Percentiles rank a stretch among this genome's conserved stretches.
phyloP scores from a whole-genome alignment of 2,329 filamentous ascomycete genomes.

The Aureobasidium sp. region DNA sequence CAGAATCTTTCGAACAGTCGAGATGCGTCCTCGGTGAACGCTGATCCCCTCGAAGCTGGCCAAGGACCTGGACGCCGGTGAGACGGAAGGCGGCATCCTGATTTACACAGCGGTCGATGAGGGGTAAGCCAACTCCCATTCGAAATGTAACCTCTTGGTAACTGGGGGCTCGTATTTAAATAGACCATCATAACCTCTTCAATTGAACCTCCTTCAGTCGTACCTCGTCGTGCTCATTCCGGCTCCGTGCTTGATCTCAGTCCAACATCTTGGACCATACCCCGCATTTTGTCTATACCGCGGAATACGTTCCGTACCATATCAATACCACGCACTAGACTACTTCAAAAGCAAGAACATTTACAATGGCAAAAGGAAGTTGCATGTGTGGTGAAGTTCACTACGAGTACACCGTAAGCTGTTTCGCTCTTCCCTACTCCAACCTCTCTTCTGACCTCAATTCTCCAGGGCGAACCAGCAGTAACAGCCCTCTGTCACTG shows the following conservation, averaged over 20 bases:
- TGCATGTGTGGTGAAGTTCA: constrained; percentile 26
- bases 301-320: neutral
- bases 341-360: neutral
- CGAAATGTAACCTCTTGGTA: neutral
- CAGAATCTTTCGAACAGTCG: neutral
- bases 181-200: neutral
- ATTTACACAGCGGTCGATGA: constrained; percentile 4
- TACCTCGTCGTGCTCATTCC: neutral
- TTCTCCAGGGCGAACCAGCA: constrained; percentile 34
- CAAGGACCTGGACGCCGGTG: neutral
- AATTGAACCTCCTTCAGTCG: neutral
- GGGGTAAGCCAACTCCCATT: neutral
- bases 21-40: neutral
- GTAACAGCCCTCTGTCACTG: constrained; percentile 48
- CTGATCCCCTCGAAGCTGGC: neutral
- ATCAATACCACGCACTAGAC: neutral
- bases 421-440: neutral
- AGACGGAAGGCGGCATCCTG: constrained; percentile 4
- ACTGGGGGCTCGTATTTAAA: neutral
- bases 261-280: neutral
- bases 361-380: constrained; percentile 24
- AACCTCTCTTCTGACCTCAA: neutral
- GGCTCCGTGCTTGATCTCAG: neutral
- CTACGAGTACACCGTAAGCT: constrained; percentile 25
- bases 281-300: neutral